These are phyloP conservation scores for Apiotrichum veenhuisii DNA, from an alignment of 1,284 basidiomycete genomes.

Conservation along the genomic window DNA sequence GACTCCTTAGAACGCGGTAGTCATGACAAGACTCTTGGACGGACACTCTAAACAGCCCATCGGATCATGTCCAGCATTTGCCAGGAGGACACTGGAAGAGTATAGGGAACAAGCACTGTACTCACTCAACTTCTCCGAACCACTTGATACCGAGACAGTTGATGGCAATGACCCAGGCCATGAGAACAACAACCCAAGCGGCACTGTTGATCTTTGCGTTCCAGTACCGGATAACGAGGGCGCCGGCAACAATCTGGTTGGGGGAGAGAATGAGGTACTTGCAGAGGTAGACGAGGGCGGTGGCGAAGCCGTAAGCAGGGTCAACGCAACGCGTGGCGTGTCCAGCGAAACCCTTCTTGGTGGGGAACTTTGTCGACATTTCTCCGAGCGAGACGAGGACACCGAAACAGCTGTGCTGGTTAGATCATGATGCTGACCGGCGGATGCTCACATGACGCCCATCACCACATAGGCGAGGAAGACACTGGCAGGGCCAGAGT, in stretches of 20 bases:
- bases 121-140: slow-evolving; percentile 65
- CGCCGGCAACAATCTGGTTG: slow-evolving; percentile 49
- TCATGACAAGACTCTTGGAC: neutral
- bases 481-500: slow-evolving; percentile 51
- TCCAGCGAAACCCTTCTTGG: slow-evolving; percentile 46
- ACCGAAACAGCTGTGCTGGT: slow-evolving; percentile 22
- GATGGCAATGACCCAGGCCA: slow-evolving; percentile 36
- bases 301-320: slow-evolving; percentile 38
- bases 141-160: slow-evolving; percentile 71
- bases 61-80: neutral
- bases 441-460: slow-evolving; percentile 31
- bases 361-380: slow-evolving; percentile 42
- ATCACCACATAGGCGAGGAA: slow-evolving; percentile 52
- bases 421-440: neutral
- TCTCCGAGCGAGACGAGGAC: slow-evolving; percentile 46
- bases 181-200: slow-evolving; percentile 48
- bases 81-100: neutral
- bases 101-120: neutral
- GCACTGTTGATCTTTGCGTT: slow-evolving; percentile 36
- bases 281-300: slow-evolving; percentile 41
- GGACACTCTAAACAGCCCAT: neutral
- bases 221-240: slow-evolving; percentile 46
- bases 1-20: neutral
- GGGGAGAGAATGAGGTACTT: slow-evolving; percentile 58
- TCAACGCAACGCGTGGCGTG: slow-evolving; percentile 39